phyloP scores from a whole-genome alignment of 2,329 filamentous ascomycete genomes.

The Penicillium italicum region DNA sequence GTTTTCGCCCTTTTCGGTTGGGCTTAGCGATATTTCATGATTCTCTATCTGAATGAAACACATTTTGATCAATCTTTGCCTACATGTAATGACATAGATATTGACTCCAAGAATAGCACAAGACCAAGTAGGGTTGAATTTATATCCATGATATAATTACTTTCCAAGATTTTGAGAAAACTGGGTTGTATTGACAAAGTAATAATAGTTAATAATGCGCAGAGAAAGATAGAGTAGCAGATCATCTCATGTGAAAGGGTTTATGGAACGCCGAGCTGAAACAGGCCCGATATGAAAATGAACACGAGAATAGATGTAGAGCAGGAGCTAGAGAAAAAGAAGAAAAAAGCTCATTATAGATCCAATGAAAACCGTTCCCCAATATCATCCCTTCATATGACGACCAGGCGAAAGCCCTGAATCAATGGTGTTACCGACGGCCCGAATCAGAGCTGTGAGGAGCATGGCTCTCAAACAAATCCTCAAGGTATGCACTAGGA shows the following conservation, averaged over 20 bases:
- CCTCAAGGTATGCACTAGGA: constrained; percentile 85
- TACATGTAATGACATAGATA: background rate
- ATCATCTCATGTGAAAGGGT: background rate
- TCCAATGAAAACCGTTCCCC: background rate
- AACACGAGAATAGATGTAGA: background rate
- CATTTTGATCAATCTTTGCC: background rate
- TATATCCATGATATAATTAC: background rate
- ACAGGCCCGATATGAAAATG: background rate
- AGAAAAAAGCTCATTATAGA: background rate
- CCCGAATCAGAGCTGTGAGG: constrained; percentile 16
- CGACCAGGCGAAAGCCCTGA: background rate
- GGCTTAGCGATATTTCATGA: background rate
- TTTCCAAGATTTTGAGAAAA: background rate
- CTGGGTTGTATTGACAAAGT: background rate
- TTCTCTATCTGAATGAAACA: background rate
- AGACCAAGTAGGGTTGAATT: background rate
- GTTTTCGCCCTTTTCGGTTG: background rate
- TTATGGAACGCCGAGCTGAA: background rate
- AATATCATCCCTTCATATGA: constrained; percentile 1
- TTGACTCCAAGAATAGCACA: background rate
- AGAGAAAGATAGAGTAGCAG: background rate
- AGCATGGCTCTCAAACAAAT: constrained; percentile 73
- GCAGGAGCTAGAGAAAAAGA: background rate
- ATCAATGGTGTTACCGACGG: background rate
- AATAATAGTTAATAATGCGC: background rate